A percentile compares a stretch with the other conserved stretches of the same genome.
Evolutionary conservation across 192 early-diverging fungal species (phyloP).

Genomic region (Coemansia guatemalensis): DNA sequence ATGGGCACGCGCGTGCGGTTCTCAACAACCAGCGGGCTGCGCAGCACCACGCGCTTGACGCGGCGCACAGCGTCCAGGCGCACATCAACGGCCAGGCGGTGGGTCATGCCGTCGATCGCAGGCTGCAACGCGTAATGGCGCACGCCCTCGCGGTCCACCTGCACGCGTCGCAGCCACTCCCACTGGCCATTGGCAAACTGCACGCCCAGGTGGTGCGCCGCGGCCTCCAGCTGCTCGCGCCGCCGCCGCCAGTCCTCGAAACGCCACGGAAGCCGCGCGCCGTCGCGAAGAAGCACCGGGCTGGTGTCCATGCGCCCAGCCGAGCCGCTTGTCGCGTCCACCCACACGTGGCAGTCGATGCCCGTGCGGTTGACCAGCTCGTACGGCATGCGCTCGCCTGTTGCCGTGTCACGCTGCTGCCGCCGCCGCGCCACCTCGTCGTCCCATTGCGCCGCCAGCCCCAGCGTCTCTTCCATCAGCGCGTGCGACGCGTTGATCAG

Average conservation of each 20-base stretch:
- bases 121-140: constrained; percentile 82
- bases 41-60: constrained; percentile 90
- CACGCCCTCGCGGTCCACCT: constrained; percentile 87
- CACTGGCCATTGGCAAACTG: constrained; percentile 83
- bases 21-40: constrained; percentile 77
- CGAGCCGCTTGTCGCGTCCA: constrained; percentile 55
- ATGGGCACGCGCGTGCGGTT: constrained; percentile 80
- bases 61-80: constrained; percentile 70
- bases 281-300: constrained; percentile 66
- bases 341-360: constrained; percentile 87
- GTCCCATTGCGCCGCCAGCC: constrained; percentile 57
- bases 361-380: constrained; percentile 89
- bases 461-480: constrained; percentile 67
- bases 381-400: constrained; percentile 71
- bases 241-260: constrained; percentile 95
- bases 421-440: constrained; percentile 36
- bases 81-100: constrained; percentile 87
- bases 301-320: constrained; percentile 62
- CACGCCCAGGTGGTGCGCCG: constrained; percentile 78
- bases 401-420: constrained; percentile 21
- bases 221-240: constrained; percentile 70
- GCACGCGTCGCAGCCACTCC: constrained; percentile 88
- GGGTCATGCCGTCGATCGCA: constrained; percentile 69
- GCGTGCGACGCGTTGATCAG: constrained; percentile 89
- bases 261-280: constrained; percentile 83